Evolutionary conservation across 225 moss, liverwort and hornwort genomes (phyloP), one percentile per base, ranked within the genome.

Genomic region (Physcomitrium patens): DNA sequence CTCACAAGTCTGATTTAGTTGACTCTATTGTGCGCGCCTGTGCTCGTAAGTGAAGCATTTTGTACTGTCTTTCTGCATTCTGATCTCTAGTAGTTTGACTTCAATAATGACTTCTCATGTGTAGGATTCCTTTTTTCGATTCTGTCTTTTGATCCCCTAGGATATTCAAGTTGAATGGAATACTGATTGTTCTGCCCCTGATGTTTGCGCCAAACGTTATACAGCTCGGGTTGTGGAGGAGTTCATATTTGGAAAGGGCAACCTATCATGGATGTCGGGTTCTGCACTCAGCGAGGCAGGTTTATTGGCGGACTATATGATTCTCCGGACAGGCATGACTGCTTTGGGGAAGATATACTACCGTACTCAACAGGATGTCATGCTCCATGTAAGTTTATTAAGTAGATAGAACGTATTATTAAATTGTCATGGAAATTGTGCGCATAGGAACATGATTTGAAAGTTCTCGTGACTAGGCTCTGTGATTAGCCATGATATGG

Each of bases 201-300:
- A 74, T 68, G 59, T 68, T 69, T 76, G 7, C 41, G 76, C 28
- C 67, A 66, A 74, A 58, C 2, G 17, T 55, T 74, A 23, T 75
- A 71, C 93, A 97, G 97, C 99, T 56, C 93, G 99, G 76, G 70
- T 93, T 73, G 95, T 95, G 27, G 99, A 99, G 82, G 93, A 95
- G 67, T 86, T 89, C 49, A 86, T 99, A 67, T 99, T 99, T 59
- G 99, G 99, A 54, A 85, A 80, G 53, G 95, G 93, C 74, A 90
- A 99, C 83, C 73, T 99, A 26, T 99, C 99, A 76, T 99, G 99
- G 99, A 90, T 93, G 80, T 95, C 99, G 23, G 99, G 99, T 76
- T 82, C 99, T 76, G 89, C 99, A 61, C 89, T 99, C 48, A 91
- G 91, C 53, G 99, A 99, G 82, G 99, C 99, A 60, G 99, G 99